A percentile compares a stretch with the other conserved stretches of the same genome.
These are phyloP conservation scores for Salvia rosmarinus DNA, from an alignment of 257 asterid genomes.

Conservation along the genomic window DNA sequence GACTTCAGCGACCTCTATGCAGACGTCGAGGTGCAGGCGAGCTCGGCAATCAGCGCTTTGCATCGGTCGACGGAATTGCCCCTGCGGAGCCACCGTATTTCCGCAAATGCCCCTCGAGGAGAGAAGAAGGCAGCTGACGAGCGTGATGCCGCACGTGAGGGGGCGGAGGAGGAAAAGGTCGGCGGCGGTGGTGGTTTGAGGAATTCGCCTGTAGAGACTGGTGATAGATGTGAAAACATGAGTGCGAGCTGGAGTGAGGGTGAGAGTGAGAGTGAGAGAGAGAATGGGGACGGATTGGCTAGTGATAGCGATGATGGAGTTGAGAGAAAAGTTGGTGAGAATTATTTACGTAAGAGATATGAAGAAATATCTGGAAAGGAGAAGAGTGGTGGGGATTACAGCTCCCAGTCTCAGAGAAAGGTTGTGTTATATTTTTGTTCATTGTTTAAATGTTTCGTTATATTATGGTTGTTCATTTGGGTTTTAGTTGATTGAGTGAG, in stretches of 20 bases:
- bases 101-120: conserved; percentile 21
- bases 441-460: neutral
- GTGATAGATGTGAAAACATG: conserved; percentile 13
- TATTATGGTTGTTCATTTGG: neutral
- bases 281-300: conserved; percentile 45
- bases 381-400: conserved; percentile 26
- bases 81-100: conserved; percentile 7
- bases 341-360: neutral
- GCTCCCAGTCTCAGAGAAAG: conserved; percentile 32
- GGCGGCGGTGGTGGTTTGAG: conserved; percentile 32
- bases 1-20: conserved; percentile 68
- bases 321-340: conserved; percentile 10
- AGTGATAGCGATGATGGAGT: conserved; percentile 36
- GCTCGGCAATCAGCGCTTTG: conserved; percentile 53
- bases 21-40: conserved; percentile 60
- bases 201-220: conserved; percentile 28
- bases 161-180: conserved; percentile 8
- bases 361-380: conserved; percentile 10
- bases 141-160: conserved; percentile 23
- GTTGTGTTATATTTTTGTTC: conserved; percentile 26
- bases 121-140: conserved; percentile 20
- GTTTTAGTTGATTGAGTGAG: neutral
- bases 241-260: neutral
- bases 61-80: conserved; percentile 35
- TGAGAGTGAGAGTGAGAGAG: conserved; percentile 16